Conservation (phyloP, 2,329 filamentous ascomycete species). For the Cephalotrichum gorgonifer region DNA sequence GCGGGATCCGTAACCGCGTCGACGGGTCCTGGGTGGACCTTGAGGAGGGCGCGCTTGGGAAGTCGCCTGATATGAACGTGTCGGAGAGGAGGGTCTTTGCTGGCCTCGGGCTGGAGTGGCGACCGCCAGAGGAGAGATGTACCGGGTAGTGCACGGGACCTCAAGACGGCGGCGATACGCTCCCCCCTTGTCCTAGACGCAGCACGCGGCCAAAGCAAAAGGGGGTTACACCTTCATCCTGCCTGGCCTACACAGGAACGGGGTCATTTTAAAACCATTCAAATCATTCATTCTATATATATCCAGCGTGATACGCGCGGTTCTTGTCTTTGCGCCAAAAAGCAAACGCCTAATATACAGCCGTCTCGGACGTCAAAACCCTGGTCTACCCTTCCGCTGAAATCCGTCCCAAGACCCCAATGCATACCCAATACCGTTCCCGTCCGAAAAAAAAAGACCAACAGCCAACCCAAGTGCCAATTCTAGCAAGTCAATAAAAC, state of each 20-base stretch:
- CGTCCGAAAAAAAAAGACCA: not conserved
- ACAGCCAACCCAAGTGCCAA: not conserved
- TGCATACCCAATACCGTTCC: not conserved
- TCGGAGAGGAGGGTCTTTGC: slow-evolving; percentile 76
- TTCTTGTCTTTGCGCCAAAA: slow-evolving; percentile 18
- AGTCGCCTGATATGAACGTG: slow-evolving; percentile 54
- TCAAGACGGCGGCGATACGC: not conserved
- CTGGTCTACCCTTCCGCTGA: too few species aligned
- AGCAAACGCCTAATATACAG: slow-evolving; percentile 29
- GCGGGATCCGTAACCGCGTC: slow-evolving; percentile 60
- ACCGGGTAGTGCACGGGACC: slow-evolving; percentile 36
- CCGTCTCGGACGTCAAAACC: not conserved
- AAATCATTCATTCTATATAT: not conserved
- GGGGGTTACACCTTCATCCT: not conserved
- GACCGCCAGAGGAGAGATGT: slow-evolving; percentile 56
- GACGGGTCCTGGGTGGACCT: slow-evolving; percentile 65
- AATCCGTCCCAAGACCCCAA: not conserved
- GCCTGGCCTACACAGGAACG: too few species aligned
- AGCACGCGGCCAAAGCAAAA: too few species aligned
- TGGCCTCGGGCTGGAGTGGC: slow-evolving; percentile 60
- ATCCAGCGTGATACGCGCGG: not conserved
- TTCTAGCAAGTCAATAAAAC: not conserved
- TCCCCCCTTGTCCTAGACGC: not conserved
- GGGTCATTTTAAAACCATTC: too few species aligned
- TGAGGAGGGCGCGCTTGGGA: slow-evolving; percentile 35